Evolutionary conservation across 192 early-diverging fungal genomes (phyloP).

Genomic region (Coemansia sp.): DNA sequence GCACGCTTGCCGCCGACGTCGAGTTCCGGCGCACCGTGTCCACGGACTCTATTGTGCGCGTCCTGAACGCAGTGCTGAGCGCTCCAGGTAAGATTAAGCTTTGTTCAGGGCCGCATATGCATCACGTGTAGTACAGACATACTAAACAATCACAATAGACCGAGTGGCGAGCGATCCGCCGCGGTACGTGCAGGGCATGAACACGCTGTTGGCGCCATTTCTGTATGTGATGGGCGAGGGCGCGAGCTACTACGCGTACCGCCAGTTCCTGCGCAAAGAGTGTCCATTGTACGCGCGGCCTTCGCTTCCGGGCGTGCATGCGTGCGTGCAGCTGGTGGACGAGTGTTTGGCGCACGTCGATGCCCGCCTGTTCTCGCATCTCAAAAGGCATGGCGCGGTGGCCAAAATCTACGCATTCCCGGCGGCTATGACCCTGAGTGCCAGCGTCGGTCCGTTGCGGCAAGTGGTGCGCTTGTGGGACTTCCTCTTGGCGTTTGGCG

Average conservation of each 20-base stretch:
- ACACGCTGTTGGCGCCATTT: constrained; percentile 89
- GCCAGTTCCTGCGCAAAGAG: constrained; percentile 80
- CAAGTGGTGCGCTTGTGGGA: constrained; percentile 91
- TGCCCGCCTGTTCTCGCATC: constrained; percentile 66
- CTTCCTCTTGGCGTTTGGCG: constrained; percentile 84
- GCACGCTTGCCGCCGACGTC: constrained; percentile 78
- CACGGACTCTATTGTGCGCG: constrained; percentile 70
- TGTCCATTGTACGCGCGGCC: constrained; percentile 95
- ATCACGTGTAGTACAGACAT: too few relatives aligned
- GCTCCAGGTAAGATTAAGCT: constrained; percentile 61
- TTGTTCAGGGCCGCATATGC: not conserved
- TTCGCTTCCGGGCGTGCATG: constrained; percentile 85
- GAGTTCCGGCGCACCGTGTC: constrained; percentile 70
- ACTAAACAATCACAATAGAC: constrained; percentile 11
- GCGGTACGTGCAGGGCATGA: constrained; percentile 94
- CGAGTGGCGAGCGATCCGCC: constrained; percentile 44
- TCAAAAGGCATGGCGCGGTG: constrained; percentile 68
- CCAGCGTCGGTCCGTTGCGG: constrained; percentile 81
- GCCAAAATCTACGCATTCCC: constrained; percentile 89
- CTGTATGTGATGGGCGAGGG: constrained; percentile 89
- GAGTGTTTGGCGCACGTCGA: constrained; percentile 76
- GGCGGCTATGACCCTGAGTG: constrained; percentile 86
- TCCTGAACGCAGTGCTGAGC: constrained; percentile 87
- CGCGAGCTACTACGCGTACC: constrained; percentile 85
- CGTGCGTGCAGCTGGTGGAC: constrained; percentile 84